Percentiles rank a stretch among this genome's conserved stretches.
Evolutionary conservation across 257 asterid species (phyloP).

Genomic region (Fraxinus anomala): DNA sequence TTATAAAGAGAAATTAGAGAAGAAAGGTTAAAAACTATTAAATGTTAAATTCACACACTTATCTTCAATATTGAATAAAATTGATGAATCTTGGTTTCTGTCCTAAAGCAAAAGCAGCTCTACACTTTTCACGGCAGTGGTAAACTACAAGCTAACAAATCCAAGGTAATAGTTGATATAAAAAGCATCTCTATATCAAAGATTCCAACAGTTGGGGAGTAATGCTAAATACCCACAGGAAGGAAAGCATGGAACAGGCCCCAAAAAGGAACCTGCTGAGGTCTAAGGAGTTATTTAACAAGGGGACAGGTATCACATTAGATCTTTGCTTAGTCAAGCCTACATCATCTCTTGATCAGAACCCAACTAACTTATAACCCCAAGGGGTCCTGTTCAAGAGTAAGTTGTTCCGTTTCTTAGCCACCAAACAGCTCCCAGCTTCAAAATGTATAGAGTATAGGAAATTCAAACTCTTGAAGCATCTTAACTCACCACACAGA

Average conservation of each 20-base stretch:
- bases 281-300: neutral
- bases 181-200: neutral
- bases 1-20: neutral
- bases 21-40: neutral
- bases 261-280: neutral
- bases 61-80: neutral
- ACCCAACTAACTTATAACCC: neutral
- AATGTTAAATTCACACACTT: neutral
- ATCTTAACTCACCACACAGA: neutral
- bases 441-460: neutral
- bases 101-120: neutral
- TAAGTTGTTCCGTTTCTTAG: slow-evolving; percentile 3
- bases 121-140: neutral
- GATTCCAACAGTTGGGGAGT: neutral
- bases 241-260: neutral
- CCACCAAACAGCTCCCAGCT: neutral
- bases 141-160: neutral
- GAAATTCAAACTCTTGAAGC: neutral
- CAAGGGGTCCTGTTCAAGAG: neutral
- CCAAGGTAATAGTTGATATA: neutral
- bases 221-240: neutral
- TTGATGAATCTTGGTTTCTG: neutral
- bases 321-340: neutral
- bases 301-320: neutral
- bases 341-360: slow-evolving; percentile 19